Conservation (phyloP, 164 flowering plant genomes). For the Chloranthus sessilifolius region DNA sequence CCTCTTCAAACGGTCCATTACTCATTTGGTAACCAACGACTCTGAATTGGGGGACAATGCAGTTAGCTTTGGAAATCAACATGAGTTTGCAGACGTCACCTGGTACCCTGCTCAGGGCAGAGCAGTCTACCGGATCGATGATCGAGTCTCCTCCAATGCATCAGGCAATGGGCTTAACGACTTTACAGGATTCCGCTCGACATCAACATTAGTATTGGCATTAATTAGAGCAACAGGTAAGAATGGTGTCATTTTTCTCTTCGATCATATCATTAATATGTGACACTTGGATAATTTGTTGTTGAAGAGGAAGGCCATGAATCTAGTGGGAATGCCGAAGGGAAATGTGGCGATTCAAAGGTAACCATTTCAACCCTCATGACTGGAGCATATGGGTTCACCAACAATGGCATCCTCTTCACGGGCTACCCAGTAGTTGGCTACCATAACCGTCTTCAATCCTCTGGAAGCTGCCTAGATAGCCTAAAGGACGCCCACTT, state of each 20-base stretch:
- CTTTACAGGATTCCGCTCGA: conserved; percentile 42
- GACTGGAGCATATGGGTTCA: conserved; percentile 17
- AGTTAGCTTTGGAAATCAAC: conserved; percentile 36
- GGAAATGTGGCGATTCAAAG: conserved; percentile 39
- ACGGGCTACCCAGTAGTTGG: conserved; percentile 65
- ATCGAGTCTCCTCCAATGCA: conserved; percentile 34
- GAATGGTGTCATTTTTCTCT: too few species aligned
- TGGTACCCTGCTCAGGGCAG: conserved; percentile 43
- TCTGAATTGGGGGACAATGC: conserved; percentile 44
- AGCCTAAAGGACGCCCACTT: conserved; percentile 18
- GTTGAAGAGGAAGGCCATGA: conserved; percentile 53
- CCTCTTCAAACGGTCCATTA: conserved; percentile 56
- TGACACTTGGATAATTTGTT: too few species aligned
- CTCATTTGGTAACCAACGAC: conserved; percentile 30
- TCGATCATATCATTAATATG: too few species aligned
- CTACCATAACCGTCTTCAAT: conserved; percentile 52
- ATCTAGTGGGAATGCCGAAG: conserved; percentile 25
- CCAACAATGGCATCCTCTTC: conserved; percentile 49
- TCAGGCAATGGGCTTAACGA: conserved; percentile 44
- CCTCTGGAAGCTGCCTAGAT: conserved; percentile 65
- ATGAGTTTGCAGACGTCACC: conserved; percentile 43
- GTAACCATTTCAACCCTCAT: conserved; percentile 8
- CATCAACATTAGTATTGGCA: conserved; percentile 24
- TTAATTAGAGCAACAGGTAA: conserved; percentile 37
- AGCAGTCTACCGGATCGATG: conserved; percentile 48